Base-by-base conservation (phyloP, 495 filamentous ascomycete genomes). In the Entonaema liquescens region DNA sequence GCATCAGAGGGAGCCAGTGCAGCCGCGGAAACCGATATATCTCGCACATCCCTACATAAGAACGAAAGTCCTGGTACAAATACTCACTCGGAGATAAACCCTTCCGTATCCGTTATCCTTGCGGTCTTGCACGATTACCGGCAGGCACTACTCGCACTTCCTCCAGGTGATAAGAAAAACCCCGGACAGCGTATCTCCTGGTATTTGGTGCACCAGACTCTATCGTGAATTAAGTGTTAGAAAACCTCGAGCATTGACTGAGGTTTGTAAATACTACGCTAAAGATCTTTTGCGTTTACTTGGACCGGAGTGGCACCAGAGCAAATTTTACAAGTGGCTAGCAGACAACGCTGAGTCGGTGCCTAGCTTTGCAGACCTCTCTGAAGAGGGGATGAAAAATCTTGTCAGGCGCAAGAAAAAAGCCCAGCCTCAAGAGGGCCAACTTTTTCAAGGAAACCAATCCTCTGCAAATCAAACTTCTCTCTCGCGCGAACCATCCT, bases 181-280 rank as follows among this genome's bases (percentile, higher is more conserved):
- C 25, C 63, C 74, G 0, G 47, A 76, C 54, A 56, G 71, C 8
- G 47, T 74, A 23, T 70, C 25, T 29, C 26, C 53, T 23, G 76
- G 71, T 35, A 61, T 23, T 11, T 76, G 73, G 75, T 71, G 33
- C 8, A 64, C 26, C 0, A 72, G 70, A 15, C 17, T 83, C 11
- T 81, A 69, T 53, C 65, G 74, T 52, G 74, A 74, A 31, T 77
- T 79, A 55, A 83, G 73, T 31, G 74, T 83, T 8, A 72, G 68
- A 26, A 55, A 69, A 2, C 75, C 79, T 58, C 47, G 21, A 15
- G 64, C 67, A 0, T 29, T 71, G 2, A 40, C 62, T 13, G 71
- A 81, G 11, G 65, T 79, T 15, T 67, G 78, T 15, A 65, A 74
- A 36, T 84, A 82, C 56, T 77, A 76, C 29, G 67, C 78, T 2